Conservation (phyloP, 495 filamentous ascomycete genomes). For the Neurospora sp. region DNA sequence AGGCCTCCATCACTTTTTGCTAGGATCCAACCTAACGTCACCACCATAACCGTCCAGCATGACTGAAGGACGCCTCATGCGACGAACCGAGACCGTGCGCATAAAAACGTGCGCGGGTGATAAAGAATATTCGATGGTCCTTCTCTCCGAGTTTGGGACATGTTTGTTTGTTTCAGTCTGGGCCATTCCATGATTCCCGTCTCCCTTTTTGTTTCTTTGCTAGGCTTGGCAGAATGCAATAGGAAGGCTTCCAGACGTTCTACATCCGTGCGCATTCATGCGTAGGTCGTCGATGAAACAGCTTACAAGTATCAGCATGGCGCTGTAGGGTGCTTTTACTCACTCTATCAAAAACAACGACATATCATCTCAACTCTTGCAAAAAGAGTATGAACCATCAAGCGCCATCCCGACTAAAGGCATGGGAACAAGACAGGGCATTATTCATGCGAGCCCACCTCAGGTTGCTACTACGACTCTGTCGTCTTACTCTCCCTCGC, state of each 20-base stretch:
- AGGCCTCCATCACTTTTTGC: neutral
- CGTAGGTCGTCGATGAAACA: slow-evolving; percentile 1
- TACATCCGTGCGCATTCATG: slow-evolving; percentile 23
- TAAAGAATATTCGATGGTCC: neutral
- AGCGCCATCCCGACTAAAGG: neutral
- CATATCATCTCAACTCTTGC: neutral
- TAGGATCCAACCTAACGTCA: neutral
- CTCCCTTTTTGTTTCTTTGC: neutral
- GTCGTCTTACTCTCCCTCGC: neutral
- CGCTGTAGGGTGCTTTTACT: neutral
- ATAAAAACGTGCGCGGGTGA: neutral
- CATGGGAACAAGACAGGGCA: neutral
- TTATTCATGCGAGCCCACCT: neutral
- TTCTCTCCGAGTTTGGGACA: neutral
- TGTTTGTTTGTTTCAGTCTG: neutral
- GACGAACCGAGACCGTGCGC: neutral
- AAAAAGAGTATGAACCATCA: neutral
- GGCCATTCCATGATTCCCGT: neutral
- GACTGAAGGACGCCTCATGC: neutral
- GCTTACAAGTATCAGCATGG: neutral
- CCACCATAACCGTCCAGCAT: neutral
- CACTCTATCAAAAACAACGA: neutral
- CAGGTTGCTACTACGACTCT: neutral
- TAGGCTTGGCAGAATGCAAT: slow-evolving; percentile 6
- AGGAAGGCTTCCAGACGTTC: slow-evolving; percentile 25